Base-by-base conservation (phyloP, 352 stramenopile species). In the Pythium grandisporangium region DNA sequence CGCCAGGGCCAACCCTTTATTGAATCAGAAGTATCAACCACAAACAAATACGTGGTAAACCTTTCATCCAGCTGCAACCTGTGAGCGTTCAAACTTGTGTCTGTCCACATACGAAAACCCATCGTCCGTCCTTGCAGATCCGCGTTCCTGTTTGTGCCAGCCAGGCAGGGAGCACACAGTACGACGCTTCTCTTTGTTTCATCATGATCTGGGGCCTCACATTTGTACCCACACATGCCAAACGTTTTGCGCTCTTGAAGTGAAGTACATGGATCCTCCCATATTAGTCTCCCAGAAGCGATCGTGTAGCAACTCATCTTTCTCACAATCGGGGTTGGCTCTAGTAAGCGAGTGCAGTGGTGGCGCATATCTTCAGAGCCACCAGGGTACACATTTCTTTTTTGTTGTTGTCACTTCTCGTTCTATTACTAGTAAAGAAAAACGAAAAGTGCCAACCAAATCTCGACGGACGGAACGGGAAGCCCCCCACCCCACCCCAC, bases 201-300 rank as follows among this genome's bases (percentile, higher is more conserved):
- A 13, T 71, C 53, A 43, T 92, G 79, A 17, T 84, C 71, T 1
- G 67, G 63, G 2, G 73, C 79, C 30, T 87, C 64, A 16, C 76
- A 90, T 30, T 74, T 55, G 51, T 67, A 92, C 8, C 52, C 64
- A n/a, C 79, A 92, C 42, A 83, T 84, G 0, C 44, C 63, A 57
- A 92, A 92, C 25, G 70, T 22, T 19, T 77, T 65, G 12, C 72
- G 50, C 41, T 89, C 71, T 24, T 70, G 48, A 4, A 66, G 52
- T 0, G 61, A 85, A 17, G 62, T 51, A 23, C 71, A 84, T 2
- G 79, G 75, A 39, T 92, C 73, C 33, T 85, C 70, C 75, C 75
- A 88, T 1, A 71, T 72, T 7, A 88, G 67, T 81, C 36, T 83
- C 70, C 75, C 73, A 92, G 27, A 84, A 92, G 6, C 76, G 58